Evolutionary conservation across 805 yeast species (phyloP).

Genomic region (Starmerella apicola): DNA sequence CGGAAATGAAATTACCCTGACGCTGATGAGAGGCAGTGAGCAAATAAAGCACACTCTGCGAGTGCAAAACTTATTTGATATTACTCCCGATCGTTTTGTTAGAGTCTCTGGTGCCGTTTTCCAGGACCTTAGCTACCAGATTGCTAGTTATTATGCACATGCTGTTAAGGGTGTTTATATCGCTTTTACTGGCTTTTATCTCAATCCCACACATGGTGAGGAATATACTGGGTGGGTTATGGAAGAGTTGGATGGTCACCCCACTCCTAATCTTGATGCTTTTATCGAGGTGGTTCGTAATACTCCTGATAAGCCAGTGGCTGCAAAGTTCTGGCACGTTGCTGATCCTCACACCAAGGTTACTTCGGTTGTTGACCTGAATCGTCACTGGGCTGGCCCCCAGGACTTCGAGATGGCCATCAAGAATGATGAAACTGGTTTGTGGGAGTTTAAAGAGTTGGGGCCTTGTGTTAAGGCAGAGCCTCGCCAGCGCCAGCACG

Average conservation of each 20-base stretch:
- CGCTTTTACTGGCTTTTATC: conserved; percentile 66
- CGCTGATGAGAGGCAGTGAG: conserved; percentile 64
- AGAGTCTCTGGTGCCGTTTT: conserved; percentile 80
- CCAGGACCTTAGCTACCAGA: conserved; percentile 74
- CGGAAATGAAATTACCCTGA: conserved; percentile 43
- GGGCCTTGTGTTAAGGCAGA: conserved; percentile 46
- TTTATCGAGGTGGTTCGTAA: conserved; percentile 65
- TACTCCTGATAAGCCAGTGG: conserved; percentile 67
- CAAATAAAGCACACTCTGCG: conserved; percentile 37
- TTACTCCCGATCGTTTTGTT: conserved; percentile 71
- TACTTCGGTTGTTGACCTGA: conserved; percentile 55
- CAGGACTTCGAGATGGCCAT: conserved; percentile 55
- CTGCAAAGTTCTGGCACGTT: conserved; percentile 61
- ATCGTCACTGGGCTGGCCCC: conserved; percentile 59
- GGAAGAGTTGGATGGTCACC: conserved; percentile 62
- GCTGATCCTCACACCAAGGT: conserved; percentile 67
- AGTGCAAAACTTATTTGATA: conserved; percentile 66
- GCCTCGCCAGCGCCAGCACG: conserved; percentile 42
- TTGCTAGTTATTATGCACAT: conserved; percentile 72
- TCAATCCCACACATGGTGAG: conserved; percentile 29
- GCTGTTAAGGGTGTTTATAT: conserved; percentile 78
- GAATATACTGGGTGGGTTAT: conserved; percentile 70
- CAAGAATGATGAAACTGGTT: conserved; percentile 43
- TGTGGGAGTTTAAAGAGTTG: conserved; percentile 43
- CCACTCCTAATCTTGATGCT: conserved; percentile 60